Base-by-base conservation (phyloP, 83 land plant species). In the Thuja plicata region DNA sequence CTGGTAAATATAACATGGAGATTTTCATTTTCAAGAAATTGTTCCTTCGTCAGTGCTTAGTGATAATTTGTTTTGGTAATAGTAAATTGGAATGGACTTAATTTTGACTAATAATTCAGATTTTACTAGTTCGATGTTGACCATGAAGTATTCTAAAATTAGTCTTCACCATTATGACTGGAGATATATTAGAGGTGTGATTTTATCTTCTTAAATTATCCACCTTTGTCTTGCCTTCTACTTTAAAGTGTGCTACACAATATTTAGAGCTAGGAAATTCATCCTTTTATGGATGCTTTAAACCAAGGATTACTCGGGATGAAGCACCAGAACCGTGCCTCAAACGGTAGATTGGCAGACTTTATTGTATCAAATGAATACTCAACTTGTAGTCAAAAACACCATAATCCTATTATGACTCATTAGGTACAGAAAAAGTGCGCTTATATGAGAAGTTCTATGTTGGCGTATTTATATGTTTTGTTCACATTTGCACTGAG, bases 101-200 rank as follows among this genome's bases (percentile, higher is more conserved):
- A 38, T 15, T 27, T 78, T 7, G 82, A 66, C 9, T 24, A 78
- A 17, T 78, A 38, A 38, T 52, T 84, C 86, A 4, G 86, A 84
- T 3, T 84, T 41, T 84, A 66, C 30, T 24, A 84, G 15, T 55
- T 34, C 50, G 37, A 12, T 84, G 60, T 84, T 60, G 55, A 60
- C 86, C 86, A 0, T n/a, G 55, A 52, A 27, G 41, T 84, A 84
- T 52, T 45, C 57, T 2, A 84, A 84, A 48, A 17, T 84, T 84
- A 32, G 19, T 12, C 43, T 84, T 52, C 86, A 8, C 10, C 32
- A 46, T 17, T 84, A 84, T 55, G 57, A 84, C 5, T 84, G 54
- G 54, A 45, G 57, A 16, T 84, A 84, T 32, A 24, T 48, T 48
- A 52, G 86, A 84, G 86, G 86, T 84, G 30, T 30, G 55, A 37